phyloP scores from a whole-genome alignment of 2,329 filamentous ascomycete genomes.

The Conoideocrella luteorostrata region DNA sequence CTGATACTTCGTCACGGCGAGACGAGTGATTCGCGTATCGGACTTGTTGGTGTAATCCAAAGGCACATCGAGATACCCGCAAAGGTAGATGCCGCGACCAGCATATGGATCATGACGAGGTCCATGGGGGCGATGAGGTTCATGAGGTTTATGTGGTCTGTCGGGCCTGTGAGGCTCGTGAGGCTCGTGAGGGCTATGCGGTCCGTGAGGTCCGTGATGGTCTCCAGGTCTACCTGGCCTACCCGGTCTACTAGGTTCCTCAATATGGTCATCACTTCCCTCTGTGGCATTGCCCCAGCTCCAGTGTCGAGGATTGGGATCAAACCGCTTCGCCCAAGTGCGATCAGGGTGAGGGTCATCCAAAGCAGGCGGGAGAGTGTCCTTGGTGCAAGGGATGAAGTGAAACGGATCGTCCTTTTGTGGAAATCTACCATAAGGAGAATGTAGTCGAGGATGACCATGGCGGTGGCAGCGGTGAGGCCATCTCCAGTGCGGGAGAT shows the following conservation, averaged over 20 bases:
- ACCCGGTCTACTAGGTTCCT: background rate
- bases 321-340: constrained; percentile 36
- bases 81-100: constrained; percentile 39
- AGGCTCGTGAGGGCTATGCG: background rate
- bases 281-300: constrained; percentile 32
- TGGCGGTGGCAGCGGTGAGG: constrained; percentile 8
- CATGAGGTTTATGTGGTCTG: background rate
- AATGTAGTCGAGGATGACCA: constrained; percentile 3
- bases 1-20: constrained; percentile 44
- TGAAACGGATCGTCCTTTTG: constrained; percentile 36
- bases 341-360: constrained; percentile 28
- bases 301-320: constrained; percentile 39
- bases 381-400: constrained; percentile 40
- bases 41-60: constrained; percentile 40
- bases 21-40: constrained; percentile 35
- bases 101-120: constrained; percentile 23
- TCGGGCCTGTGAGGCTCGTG: background rate
- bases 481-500: constrained; percentile 4
- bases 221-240: background rate
- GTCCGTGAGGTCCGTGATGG: background rate
- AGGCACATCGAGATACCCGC: constrained; percentile 41
- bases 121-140: background rate
- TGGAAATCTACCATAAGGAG: constrained; percentile 27
- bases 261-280: background rate
- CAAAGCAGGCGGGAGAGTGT: constrained; percentile 33